These are phyloP conservation scores for Citrullus amarus DNA, from an alignment of 306 rosid species.

Conservation along the genomic window DNA sequence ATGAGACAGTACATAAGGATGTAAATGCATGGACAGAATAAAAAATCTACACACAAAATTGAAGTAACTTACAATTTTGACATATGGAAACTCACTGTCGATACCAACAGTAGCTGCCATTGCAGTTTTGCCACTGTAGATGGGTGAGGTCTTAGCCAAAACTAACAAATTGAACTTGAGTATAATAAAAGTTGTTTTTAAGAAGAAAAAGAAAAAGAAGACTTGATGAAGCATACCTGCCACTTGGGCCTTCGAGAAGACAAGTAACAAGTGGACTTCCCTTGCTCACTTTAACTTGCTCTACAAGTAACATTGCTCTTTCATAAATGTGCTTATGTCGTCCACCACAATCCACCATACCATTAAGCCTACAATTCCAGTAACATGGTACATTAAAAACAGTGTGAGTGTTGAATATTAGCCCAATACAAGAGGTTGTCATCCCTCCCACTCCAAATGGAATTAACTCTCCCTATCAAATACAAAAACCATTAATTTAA, in stretches of 20 bases:
- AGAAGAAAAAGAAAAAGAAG: background rate
- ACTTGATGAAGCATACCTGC: slow-evolving; percentile 47
- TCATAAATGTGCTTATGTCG: slow-evolving; percentile 71
- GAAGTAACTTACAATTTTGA: slow-evolving; percentile 74
- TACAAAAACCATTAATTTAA: background rate
- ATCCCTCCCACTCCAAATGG: background rate
- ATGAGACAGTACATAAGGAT: background rate
- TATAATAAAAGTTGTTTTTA: background rate
- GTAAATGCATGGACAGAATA: slow-evolving; percentile 10
- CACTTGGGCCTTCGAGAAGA: slow-evolving; percentile 91
- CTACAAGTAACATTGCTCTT: slow-evolving; percentile 78
- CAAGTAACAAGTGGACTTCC: slow-evolving; percentile 92
- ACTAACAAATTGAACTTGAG: slow-evolving; percentile 8
- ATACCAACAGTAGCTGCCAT: slow-evolving; percentile 94
- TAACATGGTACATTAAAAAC: slow-evolving; percentile 4
- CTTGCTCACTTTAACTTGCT: slow-evolving; percentile 89
- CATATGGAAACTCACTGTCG: slow-evolving; percentile 92
- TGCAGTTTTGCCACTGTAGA: slow-evolving; percentile 86
- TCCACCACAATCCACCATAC: slow-evolving; percentile 84
- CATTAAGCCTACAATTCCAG: slow-evolving; percentile 52
- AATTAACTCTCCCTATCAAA: background rate
- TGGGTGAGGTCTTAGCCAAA: slow-evolving; percentile 14
- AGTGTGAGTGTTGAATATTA: too few species aligned
- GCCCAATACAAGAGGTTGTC: background rate
- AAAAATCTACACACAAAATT: background rate